phyloP scores from a whole-genome alignment of 176 grass and related monocot species.

The Coix lacrymajobi region DNA sequence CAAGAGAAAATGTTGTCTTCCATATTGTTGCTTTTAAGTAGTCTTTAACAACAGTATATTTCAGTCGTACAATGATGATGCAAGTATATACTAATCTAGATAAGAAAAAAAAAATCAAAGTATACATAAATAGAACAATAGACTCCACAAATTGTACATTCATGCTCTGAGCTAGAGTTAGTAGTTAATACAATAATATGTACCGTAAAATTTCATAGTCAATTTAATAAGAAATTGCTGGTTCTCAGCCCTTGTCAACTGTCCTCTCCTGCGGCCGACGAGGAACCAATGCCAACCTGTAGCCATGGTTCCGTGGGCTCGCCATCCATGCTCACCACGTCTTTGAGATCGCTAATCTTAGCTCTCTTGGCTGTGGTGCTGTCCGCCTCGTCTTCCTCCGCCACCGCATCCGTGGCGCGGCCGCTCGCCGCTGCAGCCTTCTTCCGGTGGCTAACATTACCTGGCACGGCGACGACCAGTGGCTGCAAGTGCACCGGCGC shows the following conservation, averaged over 20 bases:
- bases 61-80: neutral
- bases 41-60: neutral
- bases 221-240: neutral
- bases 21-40: neutral
- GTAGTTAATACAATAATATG: neutral
- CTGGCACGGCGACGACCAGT: neutral
- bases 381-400: conserved; percentile 69
- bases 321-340: conserved; percentile 47
- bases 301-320: conserved; percentile 56
- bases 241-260: conserved; percentile 16
- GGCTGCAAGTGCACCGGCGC: conserved; percentile 23
- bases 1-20: neutral
- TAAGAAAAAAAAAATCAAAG: neutral
- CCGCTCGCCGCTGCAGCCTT: conserved; percentile 8
- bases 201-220: neutral
- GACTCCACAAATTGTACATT: neutral
- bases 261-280: conserved; percentile 27
- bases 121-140: neutral
- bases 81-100: neutral
- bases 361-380: conserved; percentile 49
- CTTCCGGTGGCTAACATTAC: conserved; percentile 16
- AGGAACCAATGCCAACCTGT: conserved; percentile 72
- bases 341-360: conserved; percentile 60
- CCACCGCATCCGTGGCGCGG: conserved; percentile 2
- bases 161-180: conserved; percentile 17